A percentile compares a stretch with the other conserved stretches of the same genome.
Evolutionary conservation across 2,329 filamentous ascomycete species (phyloP).

Genomic region (Didymella lethalis): DNA sequence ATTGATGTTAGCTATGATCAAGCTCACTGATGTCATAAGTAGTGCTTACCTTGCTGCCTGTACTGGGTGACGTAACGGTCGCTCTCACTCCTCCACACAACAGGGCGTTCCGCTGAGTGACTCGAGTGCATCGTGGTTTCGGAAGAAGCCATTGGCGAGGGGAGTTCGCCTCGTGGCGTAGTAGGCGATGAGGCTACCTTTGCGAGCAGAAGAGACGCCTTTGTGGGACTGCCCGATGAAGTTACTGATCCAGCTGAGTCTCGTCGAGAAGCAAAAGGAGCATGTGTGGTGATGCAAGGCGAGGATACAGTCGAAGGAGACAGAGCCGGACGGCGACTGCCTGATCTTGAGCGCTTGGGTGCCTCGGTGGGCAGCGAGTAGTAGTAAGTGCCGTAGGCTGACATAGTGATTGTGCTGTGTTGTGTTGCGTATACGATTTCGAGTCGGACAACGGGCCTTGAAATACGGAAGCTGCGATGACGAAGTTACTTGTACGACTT

Average conservation of each 20-base stretch:
- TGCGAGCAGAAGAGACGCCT: constrained; percentile 53
- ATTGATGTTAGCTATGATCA: constrained; percentile 26
- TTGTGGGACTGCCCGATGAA: constrained; percentile 52
- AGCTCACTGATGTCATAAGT: background rate
- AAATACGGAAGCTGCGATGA: constrained; percentile 26
- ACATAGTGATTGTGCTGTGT: constrained; percentile 41
- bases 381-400: constrained; percentile 48
- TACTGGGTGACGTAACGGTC: constrained; percentile 50
- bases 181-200: constrained; percentile 55
- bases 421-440: constrained; percentile 25
- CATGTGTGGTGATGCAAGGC: constrained; percentile 54
- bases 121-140: constrained; percentile 39
- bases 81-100: constrained; percentile 49
- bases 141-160: constrained; percentile 42
- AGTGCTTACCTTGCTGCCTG: constrained; percentile 48
- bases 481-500: constrained; percentile 19
- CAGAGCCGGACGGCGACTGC: constrained; percentile 54
- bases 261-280: constrained; percentile 50
- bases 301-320: constrained; percentile 57
- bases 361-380: constrained; percentile 50
- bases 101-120: constrained; percentile 42
- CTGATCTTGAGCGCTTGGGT: constrained; percentile 45
- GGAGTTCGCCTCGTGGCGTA: constrained; percentile 49
- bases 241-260: constrained; percentile 44
- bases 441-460: constrained; percentile 27